phyloP scores from a whole-genome alignment of 140 eudicot genomes.

The Stevia rebaudiana region DNA sequence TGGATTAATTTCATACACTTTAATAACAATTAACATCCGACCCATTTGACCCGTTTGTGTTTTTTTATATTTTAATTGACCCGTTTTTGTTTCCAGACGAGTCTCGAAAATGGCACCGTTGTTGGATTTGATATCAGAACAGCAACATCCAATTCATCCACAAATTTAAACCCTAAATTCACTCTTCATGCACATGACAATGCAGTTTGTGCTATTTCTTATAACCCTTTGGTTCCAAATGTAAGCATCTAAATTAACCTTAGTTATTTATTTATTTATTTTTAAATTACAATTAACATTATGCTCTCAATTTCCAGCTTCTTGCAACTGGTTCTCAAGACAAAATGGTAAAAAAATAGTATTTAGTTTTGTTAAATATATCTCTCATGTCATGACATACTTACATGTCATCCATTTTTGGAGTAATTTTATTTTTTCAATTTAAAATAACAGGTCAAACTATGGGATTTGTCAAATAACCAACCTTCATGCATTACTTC shows the following conservation, averaged over 20 bases:
- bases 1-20: background rate
- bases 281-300: background rate
- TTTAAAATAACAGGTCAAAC: conserved; percentile 50
- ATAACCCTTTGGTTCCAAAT: conserved; percentile 62
- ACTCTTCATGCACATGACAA: conserved; percentile 90
- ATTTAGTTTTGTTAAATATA: background rate
- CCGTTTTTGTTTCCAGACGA: conserved; percentile 56
- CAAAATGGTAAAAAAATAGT: conserved; percentile 57
- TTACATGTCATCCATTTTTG: background rate
- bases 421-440: background rate
- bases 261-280: background rate
- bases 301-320: conserved; percentile 45
- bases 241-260: conserved; percentile 29
- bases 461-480: conserved; percentile 80
- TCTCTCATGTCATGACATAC: background rate
- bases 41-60: background rate
- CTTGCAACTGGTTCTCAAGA: conserved; percentile 90
- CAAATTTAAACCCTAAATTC: conserved; percentile 41
- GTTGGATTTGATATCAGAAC: conserved; percentile 69
- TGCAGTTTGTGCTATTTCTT: conserved; percentile 69
- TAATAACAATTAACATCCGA: background rate
- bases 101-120: conserved; percentile 82
- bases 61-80: background rate
- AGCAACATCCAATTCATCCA: conserved; percentile 45
- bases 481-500: conserved; percentile 84